These are phyloP conservation scores for Fusarium acutatum DNA, from an alignment of 2,329 filamentous ascomycete species.

Conservation along the genomic window DNA sequence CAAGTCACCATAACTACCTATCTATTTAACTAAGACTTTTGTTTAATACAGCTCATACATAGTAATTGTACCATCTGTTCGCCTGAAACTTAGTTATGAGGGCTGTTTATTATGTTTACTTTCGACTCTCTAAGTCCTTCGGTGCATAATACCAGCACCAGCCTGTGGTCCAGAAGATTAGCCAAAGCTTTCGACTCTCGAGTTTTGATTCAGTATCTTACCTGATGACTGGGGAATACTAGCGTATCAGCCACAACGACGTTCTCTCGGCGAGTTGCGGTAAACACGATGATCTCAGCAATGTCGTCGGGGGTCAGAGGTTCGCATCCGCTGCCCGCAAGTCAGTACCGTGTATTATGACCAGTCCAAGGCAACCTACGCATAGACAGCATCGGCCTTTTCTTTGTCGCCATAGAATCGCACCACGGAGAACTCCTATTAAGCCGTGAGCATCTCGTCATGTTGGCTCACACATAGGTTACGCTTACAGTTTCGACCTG, in stretches of 20 bases:
- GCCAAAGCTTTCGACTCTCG: not conserved
- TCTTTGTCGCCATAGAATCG: conserved; percentile 87
- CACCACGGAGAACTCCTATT: conserved; percentile 84
- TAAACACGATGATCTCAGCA: conserved; percentile 88
- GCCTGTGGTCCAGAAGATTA: conserved; percentile 37
- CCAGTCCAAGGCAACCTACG: conserved; percentile 58
- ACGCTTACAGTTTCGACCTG: conserved; percentile 83
- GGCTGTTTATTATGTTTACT: not conserved
- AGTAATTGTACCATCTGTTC: not conserved
- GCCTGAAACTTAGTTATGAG: not conserved
- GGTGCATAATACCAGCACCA: conserved; percentile 46
- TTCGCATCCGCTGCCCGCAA: conserved; percentile 70
- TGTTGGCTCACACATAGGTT: not conserved
- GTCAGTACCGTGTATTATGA: not conserved
- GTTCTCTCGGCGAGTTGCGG: conserved; percentile 84
- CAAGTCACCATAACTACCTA: not conserved
- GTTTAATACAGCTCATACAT: not conserved
- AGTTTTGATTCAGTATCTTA: conserved; percentile 44
- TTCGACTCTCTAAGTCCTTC: conserved; percentile 25
- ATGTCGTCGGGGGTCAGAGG: conserved; percentile 91
- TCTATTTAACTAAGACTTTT: not conserved
- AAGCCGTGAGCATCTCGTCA: conserved; percentile 1
- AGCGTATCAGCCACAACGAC: conserved; percentile 89
- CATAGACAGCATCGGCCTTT: conserved; percentile 91
- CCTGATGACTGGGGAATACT: conserved; percentile 90